phyloP scores from a whole-genome alignment of 2,329 filamentous ascomycete genomes.

The Penicillium fuscoglaucum region DNA sequence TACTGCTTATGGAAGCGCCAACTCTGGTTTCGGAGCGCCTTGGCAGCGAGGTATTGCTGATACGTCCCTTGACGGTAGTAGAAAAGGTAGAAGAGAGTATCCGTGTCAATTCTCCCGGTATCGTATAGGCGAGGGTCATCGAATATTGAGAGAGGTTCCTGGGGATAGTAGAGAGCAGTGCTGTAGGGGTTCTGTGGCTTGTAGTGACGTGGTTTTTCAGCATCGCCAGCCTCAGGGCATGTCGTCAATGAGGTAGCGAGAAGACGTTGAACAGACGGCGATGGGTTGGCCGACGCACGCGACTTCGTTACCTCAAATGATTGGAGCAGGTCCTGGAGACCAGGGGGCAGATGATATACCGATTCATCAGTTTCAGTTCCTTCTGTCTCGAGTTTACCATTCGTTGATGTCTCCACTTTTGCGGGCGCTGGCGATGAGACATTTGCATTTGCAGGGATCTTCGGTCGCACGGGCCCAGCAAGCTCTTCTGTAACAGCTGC shows the following conservation, averaged over 20 bases:
- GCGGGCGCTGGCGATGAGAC: conserved; percentile 47
- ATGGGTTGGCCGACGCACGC: conserved; percentile 60
- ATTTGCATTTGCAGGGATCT: conserved; percentile 52
- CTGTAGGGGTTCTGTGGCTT: conserved; percentile 78
- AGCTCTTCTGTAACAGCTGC: conserved; percentile 42
- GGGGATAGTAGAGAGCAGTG: conserved; percentile 81
- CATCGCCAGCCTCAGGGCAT: conserved; percentile 73
- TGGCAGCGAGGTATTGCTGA: conserved; percentile 92
- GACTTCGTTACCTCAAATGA: conserved; percentile 84
- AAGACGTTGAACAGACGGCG: conserved; percentile 70
- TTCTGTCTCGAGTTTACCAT: conserved; percentile 52
- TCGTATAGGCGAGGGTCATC: conserved; percentile 85
- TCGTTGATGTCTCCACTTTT: conserved; percentile 51
- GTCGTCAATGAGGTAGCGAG: conserved; percentile 72
- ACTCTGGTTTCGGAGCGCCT: conserved; percentile 96
- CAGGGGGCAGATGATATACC: conserved; percentile 87
- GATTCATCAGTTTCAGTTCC: conserved; percentile 68
- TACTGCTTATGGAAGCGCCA: conserved; percentile 99
- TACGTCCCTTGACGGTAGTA: conserved; percentile 98
- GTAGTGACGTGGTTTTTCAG: conserved; percentile 80
- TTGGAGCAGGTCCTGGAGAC: conserved; percentile 84
- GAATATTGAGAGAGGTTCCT: conserved; percentile 87
- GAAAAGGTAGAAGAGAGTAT: conserved; percentile 97
- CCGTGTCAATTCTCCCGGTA: conserved; percentile 76
- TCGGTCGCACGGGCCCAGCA: conserved; percentile 42